phyloP scores from a whole-genome alignment of 192 early-diverging fungal species.

The Rhizoclosmatium sp. region DNA sequence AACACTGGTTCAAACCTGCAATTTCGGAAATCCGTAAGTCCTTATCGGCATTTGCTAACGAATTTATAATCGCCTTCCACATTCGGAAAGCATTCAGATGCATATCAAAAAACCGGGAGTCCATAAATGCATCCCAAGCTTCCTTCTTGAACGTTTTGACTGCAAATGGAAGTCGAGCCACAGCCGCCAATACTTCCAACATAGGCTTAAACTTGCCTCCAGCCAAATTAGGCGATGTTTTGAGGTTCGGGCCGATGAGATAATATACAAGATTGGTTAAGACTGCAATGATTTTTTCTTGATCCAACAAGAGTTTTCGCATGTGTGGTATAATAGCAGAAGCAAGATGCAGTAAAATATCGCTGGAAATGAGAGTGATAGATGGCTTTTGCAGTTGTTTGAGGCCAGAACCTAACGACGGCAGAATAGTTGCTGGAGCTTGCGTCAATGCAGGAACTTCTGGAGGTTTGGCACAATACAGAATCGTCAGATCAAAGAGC shows the following conservation, averaged over 20 bases:
- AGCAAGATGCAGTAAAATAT: constrained; percentile 58
- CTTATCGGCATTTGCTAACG: constrained; percentile 77
- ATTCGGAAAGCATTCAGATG: constrained; percentile 51
- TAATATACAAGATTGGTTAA: constrained; percentile 84
- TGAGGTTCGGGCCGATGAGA: constrained; percentile 74
- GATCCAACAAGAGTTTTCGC: constrained; percentile 73
- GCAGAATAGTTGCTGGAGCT: not conserved
- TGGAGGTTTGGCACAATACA: not conserved
- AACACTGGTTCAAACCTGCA: constrained; percentile 47
- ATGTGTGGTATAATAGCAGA: constrained; percentile 71
- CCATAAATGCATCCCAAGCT: constrained; percentile 79
- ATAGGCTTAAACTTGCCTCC: constrained; percentile 39
- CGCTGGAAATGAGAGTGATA: not conserved
- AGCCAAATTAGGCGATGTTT: constrained; percentile 50
- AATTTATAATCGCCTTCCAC: constrained; percentile 77
- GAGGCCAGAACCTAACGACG: not conserved
- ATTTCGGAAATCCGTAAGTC: constrained; percentile 75
- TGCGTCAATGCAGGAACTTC: not conserved
- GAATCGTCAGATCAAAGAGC: constrained; percentile 22
- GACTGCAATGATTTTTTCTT: constrained; percentile 70
- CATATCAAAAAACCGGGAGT: constrained; percentile 77
- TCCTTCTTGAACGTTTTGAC: constrained; percentile 78
- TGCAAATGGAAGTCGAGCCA: constrained; percentile 67
- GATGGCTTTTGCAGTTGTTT: not conserved
- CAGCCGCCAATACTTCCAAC: constrained; percentile 67